These are phyloP conservation scores for Talaromyces sp. DNA, from an alignment of 2,329 filamentous ascomycete genomes.

Conservation along the genomic window DNA sequence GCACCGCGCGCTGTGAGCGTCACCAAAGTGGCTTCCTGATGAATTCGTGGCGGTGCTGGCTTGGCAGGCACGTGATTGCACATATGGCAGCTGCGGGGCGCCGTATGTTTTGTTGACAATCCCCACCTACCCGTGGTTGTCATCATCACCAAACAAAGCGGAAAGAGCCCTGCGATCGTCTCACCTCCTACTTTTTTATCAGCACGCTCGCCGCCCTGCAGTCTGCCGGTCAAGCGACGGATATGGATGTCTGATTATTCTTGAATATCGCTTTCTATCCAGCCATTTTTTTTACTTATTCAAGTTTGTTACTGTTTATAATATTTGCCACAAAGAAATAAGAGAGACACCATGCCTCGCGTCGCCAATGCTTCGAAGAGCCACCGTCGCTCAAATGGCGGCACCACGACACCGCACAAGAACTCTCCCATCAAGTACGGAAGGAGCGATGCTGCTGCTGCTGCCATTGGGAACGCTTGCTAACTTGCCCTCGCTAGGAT, in stretches of 20 bases:
- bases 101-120: constrained; percentile 38
- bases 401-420: constrained; percentile 48
- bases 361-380: constrained; percentile 44
- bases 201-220: not conserved
- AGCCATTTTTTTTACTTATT: not conserved
- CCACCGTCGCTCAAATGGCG: constrained; percentile 42
- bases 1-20: not conserved
- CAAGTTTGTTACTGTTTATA: constrained; percentile 2
- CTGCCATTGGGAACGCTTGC: not conserved
- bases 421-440: constrained; percentile 48
- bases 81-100: constrained; percentile 17
- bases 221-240: not conserved
- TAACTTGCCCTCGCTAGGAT: constrained; percentile 55
- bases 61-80: constrained; percentile 15
- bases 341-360: constrained; percentile 49
- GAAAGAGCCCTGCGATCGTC: constrained; percentile 5
- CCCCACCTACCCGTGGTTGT: constrained; percentile 3
- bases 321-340: not conserved
- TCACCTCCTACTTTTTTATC: not conserved
- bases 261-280: not conserved
- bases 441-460: constrained; percentile 8
- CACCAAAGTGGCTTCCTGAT: not conserved
- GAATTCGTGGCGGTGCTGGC: not conserved
- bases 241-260: constrained; percentile 7
- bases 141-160: not conserved